Conservation (phyloP, 306 rosid genomes). For the Lagenaria siceraria region DNA sequence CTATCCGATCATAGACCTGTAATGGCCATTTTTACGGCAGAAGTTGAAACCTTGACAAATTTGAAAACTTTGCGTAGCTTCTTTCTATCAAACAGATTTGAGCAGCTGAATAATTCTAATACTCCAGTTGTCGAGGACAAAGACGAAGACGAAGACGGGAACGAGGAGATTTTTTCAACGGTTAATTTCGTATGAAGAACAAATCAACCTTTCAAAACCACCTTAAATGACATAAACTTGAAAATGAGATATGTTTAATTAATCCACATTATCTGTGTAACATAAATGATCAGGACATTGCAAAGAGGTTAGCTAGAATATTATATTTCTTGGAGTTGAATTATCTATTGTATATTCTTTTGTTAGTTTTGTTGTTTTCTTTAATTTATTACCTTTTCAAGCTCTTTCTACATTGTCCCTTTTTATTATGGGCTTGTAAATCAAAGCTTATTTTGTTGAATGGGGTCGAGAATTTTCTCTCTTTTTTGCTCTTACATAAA, state of each 20-base stretch:
- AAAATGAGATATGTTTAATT: not conserved
- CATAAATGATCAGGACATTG: not conserved
- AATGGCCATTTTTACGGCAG: conserved; percentile 48
- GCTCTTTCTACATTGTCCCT: not conserved
- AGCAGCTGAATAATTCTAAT: conserved; percentile 8
- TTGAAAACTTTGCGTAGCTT: conserved; percentile 18
- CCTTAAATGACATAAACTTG: not conserved
- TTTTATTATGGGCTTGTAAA: not conserved
- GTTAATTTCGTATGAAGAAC: not conserved
- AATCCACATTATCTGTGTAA: not conserved
- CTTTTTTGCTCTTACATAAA: not conserved
- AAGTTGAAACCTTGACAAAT: conserved; percentile 19
- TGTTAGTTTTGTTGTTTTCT: not conserved
- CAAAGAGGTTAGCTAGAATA: not conserved
- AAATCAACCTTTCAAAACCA: not conserved
- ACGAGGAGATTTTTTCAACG: not conserved
- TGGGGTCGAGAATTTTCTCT: too few species aligned
- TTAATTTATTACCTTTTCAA: not conserved
- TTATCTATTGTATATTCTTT: not conserved
- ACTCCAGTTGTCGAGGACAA: not conserved
- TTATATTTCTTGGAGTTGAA: not conserved
- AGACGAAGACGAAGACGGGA: not conserved
- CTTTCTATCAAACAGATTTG: conserved; percentile 47
- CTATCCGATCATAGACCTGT: conserved; percentile 87
- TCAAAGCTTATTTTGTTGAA: not conserved